Evolutionary conservation across 306 rosid species (phyloP).

Genomic region (Benincasa hispida): DNA sequence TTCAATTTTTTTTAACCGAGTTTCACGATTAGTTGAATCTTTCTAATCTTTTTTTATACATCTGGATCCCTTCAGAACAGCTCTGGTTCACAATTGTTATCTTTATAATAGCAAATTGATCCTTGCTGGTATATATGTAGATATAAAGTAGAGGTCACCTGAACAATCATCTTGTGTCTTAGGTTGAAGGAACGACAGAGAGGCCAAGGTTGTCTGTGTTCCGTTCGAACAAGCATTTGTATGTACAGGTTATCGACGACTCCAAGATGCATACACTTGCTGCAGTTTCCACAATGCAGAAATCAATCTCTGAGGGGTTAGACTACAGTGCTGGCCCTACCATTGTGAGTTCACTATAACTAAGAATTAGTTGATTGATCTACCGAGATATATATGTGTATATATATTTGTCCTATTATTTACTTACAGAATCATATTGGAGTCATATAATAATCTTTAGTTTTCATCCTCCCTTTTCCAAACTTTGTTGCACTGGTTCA

Average conservation of each 20-base stretch:
- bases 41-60: neutral
- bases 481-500: neutral
- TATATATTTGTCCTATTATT: neutral
- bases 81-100: neutral
- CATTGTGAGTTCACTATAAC: constrained; percentile 39
- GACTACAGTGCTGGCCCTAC: constrained; percentile 71
- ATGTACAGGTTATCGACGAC: constrained; percentile 93
- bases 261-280: constrained; percentile 89
- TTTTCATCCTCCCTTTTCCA: neutral
- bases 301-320: constrained; percentile 58
- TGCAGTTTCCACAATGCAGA: constrained; percentile 85
- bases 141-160: constrained; percentile 1
- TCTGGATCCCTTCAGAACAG: neutral
- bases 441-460: neutral
- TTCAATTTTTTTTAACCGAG: neutral
- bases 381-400: neutral
- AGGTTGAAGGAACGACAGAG: constrained; percentile 95
- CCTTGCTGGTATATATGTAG: constrained; percentile 4
- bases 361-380: neutral
- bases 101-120: neutral
- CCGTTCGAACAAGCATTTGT: constrained; percentile 90
- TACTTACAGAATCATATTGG: neutral
- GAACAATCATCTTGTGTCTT: constrained; percentile 10
- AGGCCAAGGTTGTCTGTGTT: constrained; percentile 84
- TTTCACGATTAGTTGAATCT: neutral